These are phyloP conservation scores for Coemansia sp. DNA, from an alignment of 192 early-diverging fungal genomes.

Conservation along the genomic window DNA sequence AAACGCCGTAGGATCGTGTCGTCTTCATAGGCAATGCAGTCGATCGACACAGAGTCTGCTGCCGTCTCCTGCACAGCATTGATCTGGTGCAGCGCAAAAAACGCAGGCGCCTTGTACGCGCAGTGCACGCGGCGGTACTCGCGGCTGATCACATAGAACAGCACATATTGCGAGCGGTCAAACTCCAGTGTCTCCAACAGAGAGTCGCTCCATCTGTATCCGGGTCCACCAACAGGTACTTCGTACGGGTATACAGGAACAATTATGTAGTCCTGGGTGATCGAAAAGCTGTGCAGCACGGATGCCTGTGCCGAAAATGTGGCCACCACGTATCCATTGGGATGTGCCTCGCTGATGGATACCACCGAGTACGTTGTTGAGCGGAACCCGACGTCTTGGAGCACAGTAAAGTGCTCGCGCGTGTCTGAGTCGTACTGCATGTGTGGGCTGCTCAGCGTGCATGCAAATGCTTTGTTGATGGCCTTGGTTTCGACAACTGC, in stretches of 20 bases:
- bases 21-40: slow-evolving; percentile 65
- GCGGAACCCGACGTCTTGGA: slow-evolving; percentile 72
- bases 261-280: slow-evolving; percentile 73
- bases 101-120: slow-evolving; percentile 65
- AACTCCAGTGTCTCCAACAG: slow-evolving; percentile 72
- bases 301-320: slow-evolving; percentile 64
- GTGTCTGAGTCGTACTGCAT: slow-evolving; percentile 67
- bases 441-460: slow-evolving; percentile 67
- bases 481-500: slow-evolving; percentile 62
- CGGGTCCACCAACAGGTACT: slow-evolving; percentile 61
- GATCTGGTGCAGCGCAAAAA: slow-evolving; percentile 69
- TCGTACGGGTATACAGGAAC: slow-evolving; percentile 68
- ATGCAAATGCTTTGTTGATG: slow-evolving; percentile 65
- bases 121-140: slow-evolving; percentile 65
- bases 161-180: slow-evolving; percentile 57
- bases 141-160: slow-evolving; percentile 76
- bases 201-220: slow-evolving; percentile 69
- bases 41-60: slow-evolving; percentile 60
- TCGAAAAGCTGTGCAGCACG: slow-evolving; percentile 73
- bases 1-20: slow-evolving; percentile 63
- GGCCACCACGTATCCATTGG: slow-evolving; percentile 65
- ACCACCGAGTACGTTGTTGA: slow-evolving; percentile 69
- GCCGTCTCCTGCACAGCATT: slow-evolving; percentile 70
- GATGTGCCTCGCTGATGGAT: slow-evolving; percentile 60
- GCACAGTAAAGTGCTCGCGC: slow-evolving; percentile 73